Conservation (phyloP, 495 filamentous ascomycete genomes). For the Penicillium cataractarum region DNA sequence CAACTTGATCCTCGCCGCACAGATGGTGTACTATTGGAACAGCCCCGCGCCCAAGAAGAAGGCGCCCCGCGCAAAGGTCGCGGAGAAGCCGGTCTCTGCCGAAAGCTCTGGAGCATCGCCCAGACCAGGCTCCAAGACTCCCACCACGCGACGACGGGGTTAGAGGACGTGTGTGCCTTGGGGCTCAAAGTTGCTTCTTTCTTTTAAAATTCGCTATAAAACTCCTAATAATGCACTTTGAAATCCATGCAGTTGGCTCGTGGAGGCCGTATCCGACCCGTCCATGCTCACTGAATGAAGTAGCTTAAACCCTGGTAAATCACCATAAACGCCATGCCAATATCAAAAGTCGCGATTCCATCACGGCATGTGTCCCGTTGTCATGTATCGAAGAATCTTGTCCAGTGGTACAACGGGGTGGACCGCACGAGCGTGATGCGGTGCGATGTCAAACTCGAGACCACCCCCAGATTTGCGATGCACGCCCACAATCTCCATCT, state of each 20-base stretch:
- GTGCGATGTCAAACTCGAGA: conserved; percentile 51
- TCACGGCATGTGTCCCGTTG: conserved; percentile 50
- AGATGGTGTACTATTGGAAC: conserved; percentile 99
- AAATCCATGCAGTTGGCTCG: conserved; percentile 13
- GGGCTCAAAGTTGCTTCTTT: conserved; percentile 10
- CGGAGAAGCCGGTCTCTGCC: conserved; percentile 34
- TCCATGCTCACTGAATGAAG: not conserved
- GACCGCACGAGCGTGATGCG: conserved; percentile 32
- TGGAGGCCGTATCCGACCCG: not conserved
- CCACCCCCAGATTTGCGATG: conserved; percentile 43
- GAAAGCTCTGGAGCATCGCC: conserved; percentile 44
- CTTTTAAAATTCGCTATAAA: conserved; percentile 15
- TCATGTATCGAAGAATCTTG: conserved; percentile 59
- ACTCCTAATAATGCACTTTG: conserved; percentile 21
- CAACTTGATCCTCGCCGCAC: conserved; percentile 81
- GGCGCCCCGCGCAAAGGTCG: conserved; percentile 46
- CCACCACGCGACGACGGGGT: conserved; percentile 55
- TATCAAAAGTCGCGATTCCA: not conserved
- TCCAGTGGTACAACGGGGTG: conserved; percentile 48
- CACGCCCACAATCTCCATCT: conserved; percentile 50
- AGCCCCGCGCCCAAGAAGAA: conserved; percentile 49
- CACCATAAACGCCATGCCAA: not conserved
- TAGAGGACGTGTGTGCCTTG: conserved; percentile 22
- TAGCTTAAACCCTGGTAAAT: not conserved
- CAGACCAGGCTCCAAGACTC: conserved; percentile 39